Evolutionary conservation across 225 moss, liverwort and hornwort genomes (phyloP), one percentile per base, ranked within the genome.

Genomic region (Sphagnum tenellum): DNA sequence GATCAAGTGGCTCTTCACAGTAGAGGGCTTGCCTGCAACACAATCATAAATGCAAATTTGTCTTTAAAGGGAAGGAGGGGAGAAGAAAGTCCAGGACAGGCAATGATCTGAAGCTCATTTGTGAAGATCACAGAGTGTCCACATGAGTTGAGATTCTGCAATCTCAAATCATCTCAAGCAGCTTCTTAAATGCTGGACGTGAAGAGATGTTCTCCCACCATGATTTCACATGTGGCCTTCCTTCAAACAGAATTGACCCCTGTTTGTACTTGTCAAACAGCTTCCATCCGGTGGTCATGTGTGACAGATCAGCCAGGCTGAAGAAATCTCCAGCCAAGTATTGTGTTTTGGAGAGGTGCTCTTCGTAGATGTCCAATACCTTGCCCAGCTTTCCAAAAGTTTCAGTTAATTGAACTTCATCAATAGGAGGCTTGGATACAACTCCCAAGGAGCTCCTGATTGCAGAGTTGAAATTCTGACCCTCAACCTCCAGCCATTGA

Each of bases 251-350:
- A 1, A 83, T 65, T 29, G 29, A 29, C 5, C 58, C 56, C 62
- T 71, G 60, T 8, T 55, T 65, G 0, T 74, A 71, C 14, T 66
- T 14, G 11, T 74, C 69, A 45, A 89, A 60, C 45, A 81, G 81
- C 6, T 79, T 76, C 11, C 83, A 74, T 9, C 74, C 66, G 11
- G 69, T 54, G 6, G 69, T 77, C 9, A 88, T 54, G 63, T 92
- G 92, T 0, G 82, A 79, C 56, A 92, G 72, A 56, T 92, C 89
- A 4, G 89, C 87, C 56, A 89, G 59, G 76, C 87, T 89, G 60
- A 86, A 55, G 64, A 83, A 85, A 56, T 89, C 78, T 8, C 92
- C 92, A 0, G 92, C 92, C 14, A 89, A 61, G 63, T 75, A 85
- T 57, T 81, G 66, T 1, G 70, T 66, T 11, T 61, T 50, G 11